Evolutionary conservation across 495 filamentous ascomycete species (phyloP), one percentile per base, ranked within the genome.

Genomic region (Aspergillus ellipticus): DNA sequence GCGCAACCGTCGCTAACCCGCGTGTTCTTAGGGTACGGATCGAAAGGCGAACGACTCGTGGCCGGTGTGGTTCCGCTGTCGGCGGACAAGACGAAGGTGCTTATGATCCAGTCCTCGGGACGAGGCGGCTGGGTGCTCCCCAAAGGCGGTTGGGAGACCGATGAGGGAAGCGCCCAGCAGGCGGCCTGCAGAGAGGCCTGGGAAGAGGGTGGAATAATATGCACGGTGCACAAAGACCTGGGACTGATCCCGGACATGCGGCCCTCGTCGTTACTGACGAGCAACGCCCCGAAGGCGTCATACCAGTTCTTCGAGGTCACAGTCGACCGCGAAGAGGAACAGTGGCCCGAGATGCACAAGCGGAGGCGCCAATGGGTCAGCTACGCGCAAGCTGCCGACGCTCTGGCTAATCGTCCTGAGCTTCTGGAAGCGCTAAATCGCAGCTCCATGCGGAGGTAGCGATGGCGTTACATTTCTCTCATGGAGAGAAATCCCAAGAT

Each of bases 321-420:
- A 15, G 92, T 97, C 57, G 81, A 89, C 60, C 83, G 83, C 55
- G 87, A 95, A 74, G 90, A 96, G 69, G 72, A 70, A 8, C 81
- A 91, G 51, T 98, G 94, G 94, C 94, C 94, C 4, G 94, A 98
- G 78, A 89, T 83, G 82, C 82, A 96, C 71, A 96, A 96, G 77
- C 82, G 94, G 56, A 84, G 82, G 68, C 85, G 95, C 51, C 82
- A 88, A 67, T 98, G 94, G 94, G 87, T 96, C 67, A 82, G 84
- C 11, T 97, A 89, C 68, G 70, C 81, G 49, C 82, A 93, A 70
- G 94, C 95, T n/a, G 82, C 80, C 51, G 79, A 84, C 56, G 86
- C 85, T 37, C 79, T 98, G 62, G 80, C 81, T 53, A 81, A 82
- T 57, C 81, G 94, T 37, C 93, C 93, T 15, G 95, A 97, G 79